Base-by-base conservation (phyloP, 352 stramenopile genomes). In the Globisporangium cederbergense region DNA sequence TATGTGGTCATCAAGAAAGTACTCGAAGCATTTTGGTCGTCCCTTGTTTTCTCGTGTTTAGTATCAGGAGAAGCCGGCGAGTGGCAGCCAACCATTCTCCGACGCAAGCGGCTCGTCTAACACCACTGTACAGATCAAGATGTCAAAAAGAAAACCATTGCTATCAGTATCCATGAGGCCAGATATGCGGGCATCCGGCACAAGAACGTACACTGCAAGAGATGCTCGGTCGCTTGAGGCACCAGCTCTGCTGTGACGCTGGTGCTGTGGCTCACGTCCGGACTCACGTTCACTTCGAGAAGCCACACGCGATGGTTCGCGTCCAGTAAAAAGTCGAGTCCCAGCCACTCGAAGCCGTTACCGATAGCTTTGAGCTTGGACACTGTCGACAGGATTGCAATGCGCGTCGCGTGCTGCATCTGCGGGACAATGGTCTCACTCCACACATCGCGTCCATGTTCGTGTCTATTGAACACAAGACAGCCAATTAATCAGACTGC, bases 271-370 rank as follows among this genome's bases (percentile, higher is more conserved):
- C 84, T 95, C 10, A 96, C 76, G 60, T 96, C 89, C 0, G 89
- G 89, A 66, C 84, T 95, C 7, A 96, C 86, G 61, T 96, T 96
- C 18, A 95, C 89, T 52, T 96, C 89, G 2, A 96, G 70, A 6
- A 96, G 73, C 86, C 84, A 95, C 22, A 85, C 75, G 9, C 56
- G 65, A 20, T 81, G 51, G 22, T 68, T 60, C 30, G 81, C 73
- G 32, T 93, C 87, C 10, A 96, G 58, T 40, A 96, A 52, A 38
- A 95, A 92, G 65, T 96, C 88, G 30, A 95, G 83, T 0, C 88
- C 88, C 30, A 96, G 82, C 88, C 88, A 96, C 61, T 96, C 88
- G 46, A 95, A 95, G 5, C 86, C 86, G 58, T 68, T 55, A 81
- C 79, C 85, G 14, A 91, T 62, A n/a, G 55, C 59, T 16, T 68